Evolutionary conservation across 495 filamentous ascomycete species (phyloP).

Genomic region (Lentithecium fluviatile): DNA sequence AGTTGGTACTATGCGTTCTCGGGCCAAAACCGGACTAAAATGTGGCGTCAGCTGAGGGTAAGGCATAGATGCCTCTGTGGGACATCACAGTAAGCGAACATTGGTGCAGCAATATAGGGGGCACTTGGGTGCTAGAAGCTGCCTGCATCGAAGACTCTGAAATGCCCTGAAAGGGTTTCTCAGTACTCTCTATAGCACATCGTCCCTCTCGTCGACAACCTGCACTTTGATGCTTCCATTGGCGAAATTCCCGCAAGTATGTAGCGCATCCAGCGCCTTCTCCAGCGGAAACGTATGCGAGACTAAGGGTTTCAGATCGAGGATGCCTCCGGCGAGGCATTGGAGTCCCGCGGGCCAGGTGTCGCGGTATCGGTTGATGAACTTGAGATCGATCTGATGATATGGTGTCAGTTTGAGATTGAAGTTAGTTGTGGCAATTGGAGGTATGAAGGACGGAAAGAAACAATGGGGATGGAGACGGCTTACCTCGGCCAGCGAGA

Average conservation of each 20-base stretch:
- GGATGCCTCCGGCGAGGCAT: conserved; percentile 50
- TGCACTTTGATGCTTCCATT: conserved; percentile 60
- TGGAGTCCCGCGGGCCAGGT: conserved; percentile 61
- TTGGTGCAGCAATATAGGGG: no score
- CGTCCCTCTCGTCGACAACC: conserved; percentile 53
- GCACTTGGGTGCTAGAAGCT: no score
- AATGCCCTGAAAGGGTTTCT: no score
- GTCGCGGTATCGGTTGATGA: conserved; percentile 64
- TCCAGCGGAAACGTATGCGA: conserved; percentile 57
- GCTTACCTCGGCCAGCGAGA: conserved; percentile 54
- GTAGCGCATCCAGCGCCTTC: conserved; percentile 55
- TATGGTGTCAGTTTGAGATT: no score
- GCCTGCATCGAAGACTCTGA: no score
- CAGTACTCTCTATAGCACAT: conserved; percentile 3
- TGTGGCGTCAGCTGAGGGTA: no score
- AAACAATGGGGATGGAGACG: neutral
- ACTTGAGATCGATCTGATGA: conserved; percentile 57
- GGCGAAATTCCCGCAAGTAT: conserved; percentile 50
- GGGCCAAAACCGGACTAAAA: no score
- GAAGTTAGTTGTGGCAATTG: no score
- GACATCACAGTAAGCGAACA: no score
- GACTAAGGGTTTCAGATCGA: conserved; percentile 53
- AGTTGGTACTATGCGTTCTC: no score
- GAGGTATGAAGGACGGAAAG: no score
- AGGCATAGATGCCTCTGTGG: no score